phyloP scores from a whole-genome alignment of 768 basidiomycete species.

The Tephrocybe sp. region DNA sequence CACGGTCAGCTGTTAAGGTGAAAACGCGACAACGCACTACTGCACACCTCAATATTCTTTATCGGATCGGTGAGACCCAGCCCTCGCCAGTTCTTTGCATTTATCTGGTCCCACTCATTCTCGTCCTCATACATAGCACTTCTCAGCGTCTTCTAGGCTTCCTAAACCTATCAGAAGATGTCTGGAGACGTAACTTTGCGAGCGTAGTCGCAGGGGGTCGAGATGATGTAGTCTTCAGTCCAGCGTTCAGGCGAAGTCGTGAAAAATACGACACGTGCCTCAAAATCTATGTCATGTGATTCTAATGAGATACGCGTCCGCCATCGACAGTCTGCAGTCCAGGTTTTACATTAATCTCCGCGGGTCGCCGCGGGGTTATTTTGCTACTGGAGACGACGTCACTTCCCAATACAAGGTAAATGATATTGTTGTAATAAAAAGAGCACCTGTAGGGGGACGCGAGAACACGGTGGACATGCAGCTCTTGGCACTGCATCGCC shows the following conservation, averaged over 20 bases:
- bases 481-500: too few relatives aligned
- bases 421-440: too few relatives aligned
- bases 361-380: too few relatives aligned
- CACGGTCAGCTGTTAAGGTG: slow-evolving; percentile 3
- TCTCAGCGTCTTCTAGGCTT: slow-evolving; percentile 1
- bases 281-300: slow-evolving; percentile 8
- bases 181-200: neutral
- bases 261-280: slow-evolving; percentile 13
- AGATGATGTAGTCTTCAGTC: neutral
- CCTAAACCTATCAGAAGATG: too few relatives aligned
- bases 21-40: neutral
- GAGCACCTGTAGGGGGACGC: too few relatives aligned
- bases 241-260: neutral
- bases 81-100: slow-evolving; percentile 67
- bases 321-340: too few relatives aligned
- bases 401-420: too few relatives aligned
- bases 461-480: too few relatives aligned
- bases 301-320: slow-evolving; percentile 1
- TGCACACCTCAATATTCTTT: slow-evolving; percentile 85
- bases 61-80: slow-evolving; percentile 86
- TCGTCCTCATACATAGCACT: slow-evolving; percentile 23
- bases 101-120: slow-evolving; percentile 59
- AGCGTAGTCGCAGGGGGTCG: too few relatives aligned
- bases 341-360: too few relatives aligned
- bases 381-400: too few relatives aligned